Evolutionary conservation across 164 flowering plant species (phyloP).

Genomic region (Pachysandra terminalis): DNA sequence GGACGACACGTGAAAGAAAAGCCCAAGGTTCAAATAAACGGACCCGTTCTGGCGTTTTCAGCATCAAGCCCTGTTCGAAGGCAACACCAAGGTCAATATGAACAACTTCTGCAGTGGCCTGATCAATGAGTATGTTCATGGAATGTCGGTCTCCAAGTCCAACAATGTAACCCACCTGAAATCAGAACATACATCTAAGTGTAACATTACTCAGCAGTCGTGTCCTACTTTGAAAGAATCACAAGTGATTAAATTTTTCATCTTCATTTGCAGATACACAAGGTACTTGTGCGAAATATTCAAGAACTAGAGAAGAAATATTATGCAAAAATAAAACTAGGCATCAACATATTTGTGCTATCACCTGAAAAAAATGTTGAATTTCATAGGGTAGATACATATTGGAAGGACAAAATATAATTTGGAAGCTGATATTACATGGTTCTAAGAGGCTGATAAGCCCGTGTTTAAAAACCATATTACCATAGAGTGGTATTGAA

Average conservation of each 20-base stretch:
- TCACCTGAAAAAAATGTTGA: not conserved
- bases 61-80: slow-evolving; percentile 98
- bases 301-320: too few relatives aligned
- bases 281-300: not conserved
- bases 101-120: slow-evolving; percentile 94
- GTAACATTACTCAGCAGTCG: not conserved
- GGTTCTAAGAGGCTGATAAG: too few relatives aligned
- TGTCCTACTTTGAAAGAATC: not conserved
- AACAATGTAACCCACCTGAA: slow-evolving; percentile 97
- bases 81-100: slow-evolving; percentile 99
- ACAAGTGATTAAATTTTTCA: not conserved
- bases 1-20: not conserved
- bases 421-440: too few relatives aligned
- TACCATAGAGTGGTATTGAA: too few relatives aligned
- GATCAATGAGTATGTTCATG: slow-evolving; percentile 91
- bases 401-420: too few relatives aligned
- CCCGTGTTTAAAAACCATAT: too few relatives aligned
- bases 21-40: slow-evolving; percentile 15
- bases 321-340: too few relatives aligned
- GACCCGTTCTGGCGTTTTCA: slow-evolving; percentile 98
- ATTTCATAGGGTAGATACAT: too few relatives aligned
- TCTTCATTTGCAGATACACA: not conserved
- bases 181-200: not conserved
- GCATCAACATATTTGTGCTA: not conserved
- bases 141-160: slow-evolving; percentile 99